Base-by-base conservation (phyloP, 495 filamentous ascomycete genomes). In the Acidiella bohemica region DNA sequence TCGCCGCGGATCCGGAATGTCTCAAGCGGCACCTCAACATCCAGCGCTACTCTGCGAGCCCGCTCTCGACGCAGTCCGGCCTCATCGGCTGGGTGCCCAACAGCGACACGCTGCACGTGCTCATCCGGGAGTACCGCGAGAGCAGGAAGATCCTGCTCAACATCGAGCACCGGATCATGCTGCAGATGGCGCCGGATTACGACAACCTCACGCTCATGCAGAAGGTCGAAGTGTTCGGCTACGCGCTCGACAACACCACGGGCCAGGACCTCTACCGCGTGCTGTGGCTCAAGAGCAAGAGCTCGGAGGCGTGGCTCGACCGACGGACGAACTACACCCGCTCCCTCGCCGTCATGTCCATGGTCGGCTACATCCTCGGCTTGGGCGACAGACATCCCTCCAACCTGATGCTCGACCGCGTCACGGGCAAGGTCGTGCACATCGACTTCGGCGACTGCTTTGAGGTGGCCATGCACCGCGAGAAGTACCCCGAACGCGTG, bases 401-500 rank as follows among this genome's bases (percentile, higher is more conserved):
- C 38, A 99, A 99, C 54, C 67, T 99, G 54, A 87, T 99, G 76
- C 75, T 99, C 21, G 90, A 96, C 61, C 77, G 84, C 17, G 76
- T 90, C 46, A 99, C 86, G 4, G 90, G 90, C 51, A 92, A 84
- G 59, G 84, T 99, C 40, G 77, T 99, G 42, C 90, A 99, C 58
- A 93, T 96, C 49, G 90, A 99, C 65, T 99, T 96, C 49, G 90
- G 90, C 50, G 90, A 99, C 63, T 99, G 90, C 54, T 99, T 99
- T 65, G 90, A 99, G 60, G 86, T 99, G 43, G 90, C 90, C 30
- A 99, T 95, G 86, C 92, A 96, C 63, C 84, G 90, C 39, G 90
- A 99, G 59, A 99, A 99, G 59, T 99, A 96, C 53, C 90, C 90
- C 0, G 90, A 99, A 58, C 72, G 90, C 36, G 90, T 96, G 42